Percentiles rank a stretch among this genome's conserved stretches.
These are phyloP conservation scores for Sclerotinia spermophila DNA, from an alignment of 2,329 filamentous ascomycete genomes.

Conservation along the genomic window DNA sequence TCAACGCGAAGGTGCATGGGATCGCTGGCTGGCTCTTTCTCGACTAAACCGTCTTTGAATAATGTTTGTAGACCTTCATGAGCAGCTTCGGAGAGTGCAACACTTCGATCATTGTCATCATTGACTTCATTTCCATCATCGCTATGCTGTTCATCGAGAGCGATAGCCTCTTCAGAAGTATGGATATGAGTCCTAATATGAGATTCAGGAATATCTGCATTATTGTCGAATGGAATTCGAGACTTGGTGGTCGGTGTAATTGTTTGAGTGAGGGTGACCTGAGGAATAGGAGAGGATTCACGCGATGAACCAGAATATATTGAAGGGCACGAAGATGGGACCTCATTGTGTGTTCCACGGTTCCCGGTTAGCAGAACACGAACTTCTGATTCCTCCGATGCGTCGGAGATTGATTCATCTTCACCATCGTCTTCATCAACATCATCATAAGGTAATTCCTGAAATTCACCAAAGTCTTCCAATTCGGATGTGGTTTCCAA, in stretches of 20 bases:
- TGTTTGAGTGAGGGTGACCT: not conserved
- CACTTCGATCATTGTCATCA: constrained; percentile 23
- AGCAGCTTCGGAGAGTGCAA: constrained; percentile 31
- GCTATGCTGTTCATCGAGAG: not conserved
- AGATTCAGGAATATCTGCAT: constrained; percentile 11
- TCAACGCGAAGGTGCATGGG: not conserved
- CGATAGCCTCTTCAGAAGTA: constrained; percentile 1
- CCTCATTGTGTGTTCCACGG: not conserved
- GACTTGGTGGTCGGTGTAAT: not conserved
- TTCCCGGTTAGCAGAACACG: not conserved
- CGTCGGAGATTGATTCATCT: constrained; percentile 7
- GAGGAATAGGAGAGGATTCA: not conserved
- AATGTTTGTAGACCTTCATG: constrained; percentile 28
- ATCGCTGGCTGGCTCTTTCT: not conserved
- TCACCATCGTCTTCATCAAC: not conserved
- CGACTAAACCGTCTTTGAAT: constrained; percentile 23
- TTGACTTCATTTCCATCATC: constrained; percentile 16
- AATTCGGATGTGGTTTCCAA: not conserved
- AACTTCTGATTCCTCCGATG: not conserved
- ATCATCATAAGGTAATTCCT: not conserved
- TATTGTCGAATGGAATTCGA: not conserved
- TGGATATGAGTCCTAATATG: constrained; percentile 8
- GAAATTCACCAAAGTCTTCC: not conserved
- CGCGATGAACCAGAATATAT: not conserved
- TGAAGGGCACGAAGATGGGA: not conserved